Percentiles rank a stretch among this genome's conserved stretches.
phyloP scores from a whole-genome alignment of 2,329 filamentous ascomycete genomes.

The Colletotrichum liaoningense region DNA sequence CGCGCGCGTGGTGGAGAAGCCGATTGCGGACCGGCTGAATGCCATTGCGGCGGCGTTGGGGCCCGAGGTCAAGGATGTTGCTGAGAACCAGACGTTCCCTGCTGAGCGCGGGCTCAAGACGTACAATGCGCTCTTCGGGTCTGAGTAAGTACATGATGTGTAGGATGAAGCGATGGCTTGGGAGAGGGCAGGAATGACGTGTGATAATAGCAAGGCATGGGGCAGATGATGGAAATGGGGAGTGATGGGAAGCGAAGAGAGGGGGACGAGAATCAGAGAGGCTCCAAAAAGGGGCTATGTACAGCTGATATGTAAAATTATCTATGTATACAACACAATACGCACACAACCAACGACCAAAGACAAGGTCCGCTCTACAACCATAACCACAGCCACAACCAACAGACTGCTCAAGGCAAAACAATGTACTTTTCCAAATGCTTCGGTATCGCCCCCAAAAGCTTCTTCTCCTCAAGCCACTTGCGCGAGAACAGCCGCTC shows the following conservation, averaged over 20 bases:
- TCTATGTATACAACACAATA: constrained; percentile 33
- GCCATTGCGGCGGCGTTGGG: constrained; percentile 52
- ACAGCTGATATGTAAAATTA: constrained; percentile 37
- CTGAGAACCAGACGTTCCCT: constrained; percentile 30
- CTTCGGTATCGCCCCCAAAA: constrained; percentile 84
- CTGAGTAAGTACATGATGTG: neutral
- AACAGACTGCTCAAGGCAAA: constrained; percentile 81
- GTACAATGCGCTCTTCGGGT: constrained; percentile 20
- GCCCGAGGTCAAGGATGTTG: constrained; percentile 49
- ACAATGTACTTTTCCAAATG: constrained; percentile 95
- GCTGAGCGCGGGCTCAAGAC: constrained; percentile 40
- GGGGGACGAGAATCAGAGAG: constrained; percentile 11
- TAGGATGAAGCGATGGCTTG: neutral
- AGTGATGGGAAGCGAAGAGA: neutral
- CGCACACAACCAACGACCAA: constrained; percentile 22
- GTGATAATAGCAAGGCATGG: neutral
- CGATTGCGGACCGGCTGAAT: constrained; percentile 51
- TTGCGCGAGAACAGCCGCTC: constrained; percentile 91
- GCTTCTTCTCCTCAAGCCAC: constrained; percentile 89
- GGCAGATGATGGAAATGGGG: neutral
- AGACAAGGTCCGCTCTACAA: neutral
- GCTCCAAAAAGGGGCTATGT: constrained; percentile 34
- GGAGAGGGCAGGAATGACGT: neutral
- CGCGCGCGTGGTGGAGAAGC: constrained; percentile 51
- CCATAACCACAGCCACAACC: no score